A percentile compares a stretch with the other conserved stretches of the same genome.
phyloP scores from a whole-genome alignment of 139 green algal genomes.

The Auxenochlorella pyrenoidosa region DNA sequence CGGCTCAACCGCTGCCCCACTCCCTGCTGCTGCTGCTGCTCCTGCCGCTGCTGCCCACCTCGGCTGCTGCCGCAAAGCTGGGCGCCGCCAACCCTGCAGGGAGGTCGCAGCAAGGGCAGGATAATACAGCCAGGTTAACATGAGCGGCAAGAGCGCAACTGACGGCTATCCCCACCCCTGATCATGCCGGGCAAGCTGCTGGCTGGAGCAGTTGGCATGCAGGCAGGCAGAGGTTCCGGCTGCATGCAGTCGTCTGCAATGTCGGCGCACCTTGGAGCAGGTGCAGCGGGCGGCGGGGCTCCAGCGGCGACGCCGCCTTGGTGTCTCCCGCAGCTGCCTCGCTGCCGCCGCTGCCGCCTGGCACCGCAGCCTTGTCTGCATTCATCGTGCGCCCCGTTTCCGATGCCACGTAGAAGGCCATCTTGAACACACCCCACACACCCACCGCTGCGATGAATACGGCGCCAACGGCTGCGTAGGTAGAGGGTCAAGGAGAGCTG shows the following conservation, averaged over 20 bases:
- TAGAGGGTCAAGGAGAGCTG: no score
- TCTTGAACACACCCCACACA: constrained; percentile 64
- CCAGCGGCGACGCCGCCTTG: constrained; percentile 13
- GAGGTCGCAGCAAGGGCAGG: not conserved
- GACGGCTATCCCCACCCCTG: no score
- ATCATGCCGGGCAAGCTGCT: no score
- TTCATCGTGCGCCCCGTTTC: constrained; percentile 41
- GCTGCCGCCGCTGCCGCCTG: not conserved
- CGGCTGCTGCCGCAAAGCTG: constrained; percentile 31
- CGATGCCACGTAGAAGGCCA: constrained; percentile 57
- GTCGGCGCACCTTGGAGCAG: not conserved
- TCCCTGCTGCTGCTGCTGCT: no score
- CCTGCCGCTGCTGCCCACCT: not conserved
- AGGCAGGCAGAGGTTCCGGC: not conserved
- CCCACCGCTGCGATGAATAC: constrained; percentile 58
- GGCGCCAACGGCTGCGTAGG: constrained; percentile 51
- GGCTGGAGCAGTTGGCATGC: no score
- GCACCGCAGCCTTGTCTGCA: constrained; percentile 14
- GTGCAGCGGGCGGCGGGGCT: not conserved
- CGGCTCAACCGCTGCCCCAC: no score
- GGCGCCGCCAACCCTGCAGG: not conserved
- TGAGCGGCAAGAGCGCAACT: no score
- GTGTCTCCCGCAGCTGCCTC: not conserved
- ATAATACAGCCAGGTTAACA: no score
- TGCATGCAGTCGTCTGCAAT: not conserved